Percentiles rank a stretch among this genome's conserved stretches.
Evolutionary conservation across 2,329 filamentous ascomycete species (phyloP).

Genomic region (Graphilbum ipis-grandicollis): DNA sequence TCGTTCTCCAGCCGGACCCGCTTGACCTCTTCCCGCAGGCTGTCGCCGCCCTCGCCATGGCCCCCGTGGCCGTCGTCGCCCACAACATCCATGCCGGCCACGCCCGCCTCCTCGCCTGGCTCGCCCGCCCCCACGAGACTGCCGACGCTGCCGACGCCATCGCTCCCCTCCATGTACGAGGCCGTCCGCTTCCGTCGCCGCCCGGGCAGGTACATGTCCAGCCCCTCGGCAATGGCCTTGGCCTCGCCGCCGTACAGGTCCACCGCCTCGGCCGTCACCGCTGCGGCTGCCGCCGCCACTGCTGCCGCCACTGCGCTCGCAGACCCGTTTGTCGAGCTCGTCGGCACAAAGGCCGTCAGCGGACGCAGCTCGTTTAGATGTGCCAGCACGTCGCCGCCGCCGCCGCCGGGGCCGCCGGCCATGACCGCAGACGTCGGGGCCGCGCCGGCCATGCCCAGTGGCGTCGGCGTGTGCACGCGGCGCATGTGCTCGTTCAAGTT

Average conservation of each 20-base stretch:
- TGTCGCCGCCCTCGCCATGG: constrained; percentile 23
- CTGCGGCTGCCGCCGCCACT: background rate
- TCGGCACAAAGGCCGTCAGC: constrained; percentile 1
- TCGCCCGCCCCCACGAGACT: background rate
- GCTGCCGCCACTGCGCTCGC: background rate
- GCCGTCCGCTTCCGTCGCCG: constrained; percentile 4
- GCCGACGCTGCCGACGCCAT: background rate
- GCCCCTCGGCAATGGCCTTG: constrained; percentile 4
- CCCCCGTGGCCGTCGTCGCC: constrained; percentile 10
- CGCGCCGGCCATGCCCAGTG: background rate
- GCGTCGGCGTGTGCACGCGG: constrained; percentile 64
- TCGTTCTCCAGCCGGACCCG: constrained; percentile 48
- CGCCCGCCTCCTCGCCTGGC: background rate
- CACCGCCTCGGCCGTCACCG: background rate
- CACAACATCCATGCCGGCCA: background rate
- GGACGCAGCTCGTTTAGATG: constrained; percentile 4
- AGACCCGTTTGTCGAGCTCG: background rate
- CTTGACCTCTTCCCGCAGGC: constrained; percentile 46
- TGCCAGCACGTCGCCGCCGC: background rate
- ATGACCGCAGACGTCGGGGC: background rate
- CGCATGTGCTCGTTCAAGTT: constrained; percentile 89
- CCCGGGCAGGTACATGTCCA: constrained; percentile 2
- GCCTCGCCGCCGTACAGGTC: constrained; percentile 4
- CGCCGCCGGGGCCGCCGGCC: background rate
- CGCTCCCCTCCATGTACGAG: constrained; percentile 1